Conservation (phyloP, 2,329 filamentous ascomycete genomes). For the Xylaria sp. region DNA sequence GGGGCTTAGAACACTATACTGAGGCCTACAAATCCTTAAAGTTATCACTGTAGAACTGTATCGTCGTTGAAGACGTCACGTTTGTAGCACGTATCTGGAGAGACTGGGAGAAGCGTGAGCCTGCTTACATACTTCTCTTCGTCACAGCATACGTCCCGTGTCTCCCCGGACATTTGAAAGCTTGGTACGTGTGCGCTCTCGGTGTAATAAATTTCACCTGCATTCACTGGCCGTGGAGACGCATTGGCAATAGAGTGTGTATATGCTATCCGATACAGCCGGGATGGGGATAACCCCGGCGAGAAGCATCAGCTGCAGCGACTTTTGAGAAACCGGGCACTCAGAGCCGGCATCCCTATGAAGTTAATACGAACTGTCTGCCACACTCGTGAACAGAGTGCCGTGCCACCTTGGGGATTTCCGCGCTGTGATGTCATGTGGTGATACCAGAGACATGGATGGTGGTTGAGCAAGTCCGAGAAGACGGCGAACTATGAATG, state of each 20-base stretch:
- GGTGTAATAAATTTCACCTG: slow-evolving; percentile 45
- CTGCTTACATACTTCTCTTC: slow-evolving; percentile 23
- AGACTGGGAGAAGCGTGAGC: slow-evolving; percentile 11
- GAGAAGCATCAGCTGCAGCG: slow-evolving; percentile 23
- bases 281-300: slow-evolving; percentile 36
- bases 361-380: slow-evolving; percentile 14
- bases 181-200: slow-evolving; percentile 40
- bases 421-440: slow-evolving; percentile 29
- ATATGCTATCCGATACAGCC: slow-evolving; percentile 46
- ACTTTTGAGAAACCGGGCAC: slow-evolving; percentile 31
- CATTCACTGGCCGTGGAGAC: slow-evolving; percentile 37
- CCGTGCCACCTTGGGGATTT: background rate
- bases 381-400: slow-evolving; percentile 1
- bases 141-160: slow-evolving; percentile 30
- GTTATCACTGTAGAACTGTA: background rate
- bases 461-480: slow-evolving; percentile 12
- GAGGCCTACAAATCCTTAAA: background rate
- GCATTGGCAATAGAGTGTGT: slow-evolving; percentile 40
- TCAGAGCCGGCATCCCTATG: slow-evolving; percentile 26
- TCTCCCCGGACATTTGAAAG: slow-evolving; percentile 26
- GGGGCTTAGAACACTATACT: background rate
- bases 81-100: slow-evolving; percentile 5
- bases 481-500: background rate
- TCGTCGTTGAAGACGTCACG: slow-evolving; percentile 5
- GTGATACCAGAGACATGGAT: slow-evolving; percentile 20